These are phyloP conservation scores for Metschnikowia drakensbergensis DNA, from an alignment of 805 yeast species.

Conservation along the genomic window DNA sequence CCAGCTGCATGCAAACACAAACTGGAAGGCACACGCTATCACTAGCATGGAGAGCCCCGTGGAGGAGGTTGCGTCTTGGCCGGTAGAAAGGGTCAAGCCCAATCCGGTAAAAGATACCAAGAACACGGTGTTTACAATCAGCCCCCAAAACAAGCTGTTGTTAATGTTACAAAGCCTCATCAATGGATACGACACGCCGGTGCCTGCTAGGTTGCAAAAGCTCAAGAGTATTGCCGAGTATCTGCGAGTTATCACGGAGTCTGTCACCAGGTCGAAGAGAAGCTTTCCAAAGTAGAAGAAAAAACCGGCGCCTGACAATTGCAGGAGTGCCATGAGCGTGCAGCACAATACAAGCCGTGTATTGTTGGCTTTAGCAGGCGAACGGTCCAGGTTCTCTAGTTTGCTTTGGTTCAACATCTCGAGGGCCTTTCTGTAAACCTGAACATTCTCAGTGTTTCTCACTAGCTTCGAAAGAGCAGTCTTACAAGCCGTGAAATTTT, in stretches of 20 bases:
- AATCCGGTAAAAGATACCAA: constrained; percentile 6
- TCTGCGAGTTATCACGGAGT: not conserved
- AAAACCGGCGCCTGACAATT: constrained; percentile 32
- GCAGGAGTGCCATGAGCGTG: constrained; percentile 29
- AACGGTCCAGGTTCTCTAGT: not conserved
- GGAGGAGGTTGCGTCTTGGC: not conserved
- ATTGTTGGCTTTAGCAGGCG: not conserved
- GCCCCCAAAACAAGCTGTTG: constrained; percentile 13
- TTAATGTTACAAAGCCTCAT: constrained; percentile 13
- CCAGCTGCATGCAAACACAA: constrained; percentile 28
- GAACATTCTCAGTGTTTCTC: not conserved
- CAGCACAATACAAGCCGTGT: constrained; percentile 17
- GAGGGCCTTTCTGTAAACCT: not conserved
- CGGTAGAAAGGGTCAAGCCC: not conserved
- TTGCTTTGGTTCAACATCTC: not conserved
- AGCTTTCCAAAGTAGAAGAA: constrained; percentile 30
- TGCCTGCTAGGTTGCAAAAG: constrained; percentile 20
- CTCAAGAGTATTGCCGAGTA: constrained; percentile 19
- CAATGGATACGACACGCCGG: constrained; percentile 17
- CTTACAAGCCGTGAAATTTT: not conserved
- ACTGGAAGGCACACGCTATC: constrained; percentile 18
- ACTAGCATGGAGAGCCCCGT: constrained; percentile 13
- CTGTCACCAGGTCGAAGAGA: constrained; percentile 17
- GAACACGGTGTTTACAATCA: constrained; percentile 3
- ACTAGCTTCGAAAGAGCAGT: not conserved